Conservation (phyloP, 768 basidiomycete species). For the Auricularia heimuer region DNA sequence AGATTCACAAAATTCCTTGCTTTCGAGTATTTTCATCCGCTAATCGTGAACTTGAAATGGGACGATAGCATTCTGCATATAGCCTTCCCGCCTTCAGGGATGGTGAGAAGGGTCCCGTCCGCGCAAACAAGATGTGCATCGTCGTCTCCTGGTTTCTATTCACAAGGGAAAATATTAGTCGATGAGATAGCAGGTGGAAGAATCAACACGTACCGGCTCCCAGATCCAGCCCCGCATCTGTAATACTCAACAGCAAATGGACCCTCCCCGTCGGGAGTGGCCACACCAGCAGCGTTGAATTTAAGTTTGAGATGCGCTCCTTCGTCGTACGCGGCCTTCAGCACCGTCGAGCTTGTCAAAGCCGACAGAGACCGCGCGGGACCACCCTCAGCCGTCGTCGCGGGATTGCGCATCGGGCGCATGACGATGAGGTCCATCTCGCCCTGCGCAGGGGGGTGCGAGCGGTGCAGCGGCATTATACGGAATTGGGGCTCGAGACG, state of each 20-base stretch:
- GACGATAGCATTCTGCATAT: slow-evolving; percentile 31
- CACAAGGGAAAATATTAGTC: slow-evolving; percentile 6
- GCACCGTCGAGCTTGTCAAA: slow-evolving; percentile 39
- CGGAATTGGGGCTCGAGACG: slow-evolving; percentile 76
- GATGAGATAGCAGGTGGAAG: slow-evolving; percentile 2
- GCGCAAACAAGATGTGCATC: slow-evolving; percentile 65
- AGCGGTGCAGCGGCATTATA: slow-evolving; percentile 55
- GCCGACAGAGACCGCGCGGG: slow-evolving; percentile 41
- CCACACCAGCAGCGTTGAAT: slow-evolving; percentile 39
- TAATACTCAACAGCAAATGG: slow-evolving; percentile 60
- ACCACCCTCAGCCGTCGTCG: slow-evolving; percentile 30
- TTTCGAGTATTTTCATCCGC: not conserved
- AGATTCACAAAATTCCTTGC: too few species aligned
- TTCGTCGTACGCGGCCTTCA: slow-evolving; percentile 65
- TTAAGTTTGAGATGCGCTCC: slow-evolving; percentile 59
- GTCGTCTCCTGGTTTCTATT: slow-evolving; percentile 48
- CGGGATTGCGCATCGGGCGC: slow-evolving; percentile 57
- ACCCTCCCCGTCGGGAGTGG: slow-evolving; percentile 35
- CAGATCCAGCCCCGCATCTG: slow-evolving; percentile 80
- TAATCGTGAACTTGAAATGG: not conserved
- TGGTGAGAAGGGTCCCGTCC: slow-evolving; percentile 63
- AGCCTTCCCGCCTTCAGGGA: slow-evolving; percentile 52
- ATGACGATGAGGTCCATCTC: slow-evolving; percentile 66
- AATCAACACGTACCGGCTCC: slow-evolving; percentile 53
- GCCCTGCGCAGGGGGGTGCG: slow-evolving; percentile 30